Conservation (phyloP, 2,329 filamentous ascomycete genomes). For the Helotiales sp. region DNA sequence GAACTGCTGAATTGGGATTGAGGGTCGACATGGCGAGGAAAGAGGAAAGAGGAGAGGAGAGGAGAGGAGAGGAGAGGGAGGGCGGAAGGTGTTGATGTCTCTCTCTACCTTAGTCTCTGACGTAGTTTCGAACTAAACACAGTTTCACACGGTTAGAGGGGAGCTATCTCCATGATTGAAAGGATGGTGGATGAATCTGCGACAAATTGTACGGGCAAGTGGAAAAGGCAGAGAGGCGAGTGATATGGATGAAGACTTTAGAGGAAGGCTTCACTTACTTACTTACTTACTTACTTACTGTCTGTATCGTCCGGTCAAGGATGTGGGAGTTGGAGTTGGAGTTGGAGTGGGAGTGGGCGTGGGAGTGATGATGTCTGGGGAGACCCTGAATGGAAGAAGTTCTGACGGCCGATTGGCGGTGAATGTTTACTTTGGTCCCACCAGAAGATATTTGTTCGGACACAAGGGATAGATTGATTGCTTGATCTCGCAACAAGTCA, state of each 20-base stretch:
- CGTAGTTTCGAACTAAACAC: constrained; percentile 20
- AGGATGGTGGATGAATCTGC: background rate
- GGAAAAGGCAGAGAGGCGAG: background rate
- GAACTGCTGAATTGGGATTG: constrained; percentile 32
- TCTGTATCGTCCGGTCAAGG: background rate
- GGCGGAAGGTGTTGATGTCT: too few relatives aligned
- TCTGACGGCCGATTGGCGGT: constrained; percentile 12
- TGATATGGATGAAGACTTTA: too few relatives aligned
- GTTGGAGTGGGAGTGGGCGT: too few relatives aligned
- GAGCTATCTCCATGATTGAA: background rate
- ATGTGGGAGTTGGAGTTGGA: too few relatives aligned
- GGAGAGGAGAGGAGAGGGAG: background rate
- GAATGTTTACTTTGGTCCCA: constrained; percentile 3
- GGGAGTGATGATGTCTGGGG: background rate
- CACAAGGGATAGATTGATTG: too few relatives aligned
- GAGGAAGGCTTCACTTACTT: background rate
- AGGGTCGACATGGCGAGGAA: constrained; percentile 33
- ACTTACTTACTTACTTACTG: too few relatives aligned
- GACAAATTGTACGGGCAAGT: background rate
- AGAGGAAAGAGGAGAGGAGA: background rate
- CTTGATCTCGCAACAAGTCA: too few relatives aligned
- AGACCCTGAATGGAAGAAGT: constrained; percentile 5
- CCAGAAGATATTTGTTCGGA: background rate
- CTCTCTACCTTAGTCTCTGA: constrained; percentile 22
- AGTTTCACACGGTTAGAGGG: constrained; percentile 18